Conservation (phyloP, 352 stramenopile species). For the Pythium dissimile region DNA sequence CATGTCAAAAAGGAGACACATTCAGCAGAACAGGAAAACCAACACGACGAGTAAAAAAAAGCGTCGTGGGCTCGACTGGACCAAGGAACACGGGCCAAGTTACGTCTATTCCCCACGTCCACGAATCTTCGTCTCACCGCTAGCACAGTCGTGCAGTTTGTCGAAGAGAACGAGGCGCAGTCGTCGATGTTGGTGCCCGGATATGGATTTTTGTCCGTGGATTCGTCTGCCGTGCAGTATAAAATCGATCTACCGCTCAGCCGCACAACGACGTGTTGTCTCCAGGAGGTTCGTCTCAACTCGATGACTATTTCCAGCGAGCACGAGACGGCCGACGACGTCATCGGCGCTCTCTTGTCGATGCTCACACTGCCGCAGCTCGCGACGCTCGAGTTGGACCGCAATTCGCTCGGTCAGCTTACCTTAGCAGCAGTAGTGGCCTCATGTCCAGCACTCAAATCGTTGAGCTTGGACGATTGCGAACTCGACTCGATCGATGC, state of each 20-base stretch:
- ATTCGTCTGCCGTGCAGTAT: constrained; percentile 11
- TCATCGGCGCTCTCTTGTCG: constrained; percentile 8
- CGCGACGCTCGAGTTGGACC: constrained; percentile 26
- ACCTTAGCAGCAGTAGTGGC: constrained; percentile 27
- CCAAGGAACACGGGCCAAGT: not conserved
- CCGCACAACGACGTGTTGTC: no score
- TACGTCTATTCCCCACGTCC: not conserved
- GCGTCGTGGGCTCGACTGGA: not conserved
- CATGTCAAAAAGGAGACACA: no score
- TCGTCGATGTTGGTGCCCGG: constrained; percentile 29
- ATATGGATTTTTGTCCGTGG: constrained; percentile 32
- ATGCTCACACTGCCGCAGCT: constrained; percentile 12
- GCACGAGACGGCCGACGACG: not conserved
- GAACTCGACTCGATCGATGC: constrained; percentile 28
- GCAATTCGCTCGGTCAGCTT: constrained; percentile 24
- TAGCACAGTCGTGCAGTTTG: not conserved
- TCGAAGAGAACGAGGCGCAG: not conserved
- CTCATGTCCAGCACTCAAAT: constrained; percentile 29
- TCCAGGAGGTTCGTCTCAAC: constrained; percentile 35
- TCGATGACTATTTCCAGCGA: constrained; percentile 19
- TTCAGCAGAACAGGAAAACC: no score
- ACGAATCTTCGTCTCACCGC: not conserved
- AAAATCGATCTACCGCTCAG: not conserved
- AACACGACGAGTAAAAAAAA: not conserved
- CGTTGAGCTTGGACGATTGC: constrained; percentile 40